Evolutionary conservation across 306 rosid genomes (phyloP), one percentile per base, ranked within the genome.

Genomic region (Lotus japonicus): DNA sequence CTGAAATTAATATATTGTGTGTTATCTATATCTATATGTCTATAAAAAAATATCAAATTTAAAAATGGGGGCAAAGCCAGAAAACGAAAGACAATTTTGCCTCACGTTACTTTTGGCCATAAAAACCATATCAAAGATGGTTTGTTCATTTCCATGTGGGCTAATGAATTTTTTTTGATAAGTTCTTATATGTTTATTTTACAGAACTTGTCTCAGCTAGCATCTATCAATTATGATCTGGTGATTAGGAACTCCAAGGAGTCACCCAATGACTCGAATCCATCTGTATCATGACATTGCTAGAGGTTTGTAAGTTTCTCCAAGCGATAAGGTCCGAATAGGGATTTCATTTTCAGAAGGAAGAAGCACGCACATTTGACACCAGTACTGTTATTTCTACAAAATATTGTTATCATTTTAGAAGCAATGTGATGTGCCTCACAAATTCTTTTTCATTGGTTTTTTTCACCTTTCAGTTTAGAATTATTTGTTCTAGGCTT

Each of bases 191-290:
- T 31, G 36, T 31, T 31, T 5, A 31, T 4, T 31, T 58, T 70
- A 28, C 92, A 94, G 99, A 94, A 94, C 79, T 80, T 90, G 80
- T 90, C 97, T 53, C 96, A 94, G 84, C 74, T 94, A 73, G 99
- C 88, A 46, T 88, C 99, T 33, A 94, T 94, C 77, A 94, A 94
- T 71, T 88, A 86, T 51, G 98, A 94, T 81, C 45, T 87, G 71
- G 73, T 90, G 39, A 83, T 85, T 78, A 94, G 82, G 83, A 90
- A 73, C 84, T 5, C 84, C 73, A 77, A 72, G 68, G 95, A 84
- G 26, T 84, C 96, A 21, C 60, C 88, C 28, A 72, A 82, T 35
- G 72, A 77, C 76, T 43, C 89, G 61, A 88, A 83, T 28, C 85
- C 89, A 35, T 76, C 89, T 26, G 45, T 75, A 55, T 81, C 94